phyloP scores from a whole-genome alignment of 1,284 basidiomycete species.

The Stygiomarasmius scandens region DNA sequence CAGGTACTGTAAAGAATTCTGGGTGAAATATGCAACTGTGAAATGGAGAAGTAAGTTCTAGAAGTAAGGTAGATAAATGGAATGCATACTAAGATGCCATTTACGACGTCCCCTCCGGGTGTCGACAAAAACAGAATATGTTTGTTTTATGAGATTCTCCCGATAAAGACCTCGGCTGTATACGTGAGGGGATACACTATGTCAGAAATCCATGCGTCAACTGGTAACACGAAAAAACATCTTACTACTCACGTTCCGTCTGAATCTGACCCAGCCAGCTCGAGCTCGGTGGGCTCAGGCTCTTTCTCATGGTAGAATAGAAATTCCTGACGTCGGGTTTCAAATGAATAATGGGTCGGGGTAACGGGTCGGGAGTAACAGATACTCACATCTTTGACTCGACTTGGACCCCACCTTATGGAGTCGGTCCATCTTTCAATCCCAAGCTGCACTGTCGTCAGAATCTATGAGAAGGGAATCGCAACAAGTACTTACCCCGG shows the following conservation, averaged over 20 bases:
- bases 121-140: conserved; percentile 75
- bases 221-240: neutral
- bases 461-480: neutral
- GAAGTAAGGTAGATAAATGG: conserved; percentile 4
- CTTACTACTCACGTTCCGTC: conserved; percentile 35
- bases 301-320: conserved; percentile 74
- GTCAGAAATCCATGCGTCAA: conserved; percentile 12
- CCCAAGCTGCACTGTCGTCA: conserved; percentile 48
- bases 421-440: conserved; percentile 84
- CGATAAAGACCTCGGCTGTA: conserved; percentile 39
- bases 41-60: conserved; percentile 10
- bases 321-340: conserved; percentile 56
- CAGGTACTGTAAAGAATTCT: conserved; percentile 58
- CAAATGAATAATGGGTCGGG: neutral
- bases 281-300: conserved; percentile 43
- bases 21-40: conserved; percentile 73
- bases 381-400: conserved; percentile 67
- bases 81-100: conserved; percentile 70
- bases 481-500: conserved; percentile 54
- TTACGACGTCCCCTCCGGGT: conserved; percentile 64
- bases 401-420: conserved; percentile 78
- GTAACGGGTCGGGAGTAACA: too few species aligned
- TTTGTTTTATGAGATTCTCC: conserved; percentile 72
- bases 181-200: conserved; percentile 5
- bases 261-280: conserved; percentile 48